Evolutionary conservation across 2,329 filamentous ascomycete species (phyloP).

Genomic region (Intubia oerlemansii): DNA sequence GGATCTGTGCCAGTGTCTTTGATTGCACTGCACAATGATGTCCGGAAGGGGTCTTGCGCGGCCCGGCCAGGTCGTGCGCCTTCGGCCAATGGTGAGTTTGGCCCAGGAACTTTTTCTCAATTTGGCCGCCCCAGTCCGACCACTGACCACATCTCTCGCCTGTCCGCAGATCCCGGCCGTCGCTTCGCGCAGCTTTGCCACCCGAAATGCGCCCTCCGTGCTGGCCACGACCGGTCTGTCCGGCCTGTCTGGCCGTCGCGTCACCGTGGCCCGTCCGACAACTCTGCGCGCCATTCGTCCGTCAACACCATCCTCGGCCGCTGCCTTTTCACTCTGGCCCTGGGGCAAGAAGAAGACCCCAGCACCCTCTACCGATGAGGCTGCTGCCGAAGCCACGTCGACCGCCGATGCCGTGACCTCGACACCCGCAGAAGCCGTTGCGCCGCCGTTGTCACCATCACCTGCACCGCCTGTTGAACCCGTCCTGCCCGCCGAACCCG

Average conservation of each 20-base stretch:
- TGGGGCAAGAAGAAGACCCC: no score
- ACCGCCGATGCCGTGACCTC: background rate
- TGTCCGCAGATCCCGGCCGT: no score
- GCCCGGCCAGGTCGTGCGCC: constrained; percentile 20
- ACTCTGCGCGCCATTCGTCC: background rate
- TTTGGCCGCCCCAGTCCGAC: no score
- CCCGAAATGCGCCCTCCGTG: no score
- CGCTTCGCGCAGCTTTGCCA: constrained; percentile 12
- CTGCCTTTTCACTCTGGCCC: constrained; percentile 8
- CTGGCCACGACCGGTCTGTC: background rate
- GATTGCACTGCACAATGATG: constrained; percentile 21
- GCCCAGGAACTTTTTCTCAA: no score
- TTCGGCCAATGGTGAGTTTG: constrained; percentile 17
- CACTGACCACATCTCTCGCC: no score
- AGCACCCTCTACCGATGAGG: no score
- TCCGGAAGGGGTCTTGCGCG: constrained; percentile 29
- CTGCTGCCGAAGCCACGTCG: background rate
- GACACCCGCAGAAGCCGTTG: constrained; percentile 6
- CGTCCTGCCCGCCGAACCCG: constrained; percentile 5
- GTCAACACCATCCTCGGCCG: constrained; percentile 2
- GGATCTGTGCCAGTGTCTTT: background rate
- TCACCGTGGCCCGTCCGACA: background rate
- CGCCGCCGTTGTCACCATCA: constrained; percentile 8
- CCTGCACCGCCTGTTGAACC: constrained; percentile 7
- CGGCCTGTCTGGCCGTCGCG: constrained; percentile 5